Evolutionary conservation across 495 filamentous ascomycete species (phyloP).

Genomic region (Penicillium alfredii): DNA sequence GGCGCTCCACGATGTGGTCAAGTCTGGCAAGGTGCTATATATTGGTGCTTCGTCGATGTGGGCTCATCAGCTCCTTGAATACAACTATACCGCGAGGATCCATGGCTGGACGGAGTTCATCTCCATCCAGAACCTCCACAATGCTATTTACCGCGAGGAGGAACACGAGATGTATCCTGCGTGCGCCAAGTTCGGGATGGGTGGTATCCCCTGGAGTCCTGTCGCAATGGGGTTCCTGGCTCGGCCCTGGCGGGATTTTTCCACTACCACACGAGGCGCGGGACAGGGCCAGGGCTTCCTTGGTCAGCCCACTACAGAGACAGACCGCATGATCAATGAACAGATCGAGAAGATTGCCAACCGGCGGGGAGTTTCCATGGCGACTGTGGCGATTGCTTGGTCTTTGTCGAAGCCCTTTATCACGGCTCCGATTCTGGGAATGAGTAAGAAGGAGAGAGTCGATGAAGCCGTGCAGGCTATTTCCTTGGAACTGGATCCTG

Average conservation of each 20-base stretch:
- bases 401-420: constrained; percentile 44
- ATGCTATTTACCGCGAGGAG: constrained; percentile 68
- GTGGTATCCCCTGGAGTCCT: constrained; percentile 50
- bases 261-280: constrained; percentile 15
- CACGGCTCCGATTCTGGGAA: constrained; percentile 56
- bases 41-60: constrained; percentile 66
- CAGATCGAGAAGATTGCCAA: constrained; percentile 57
- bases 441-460: constrained; percentile 52
- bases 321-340: constrained; percentile 45
- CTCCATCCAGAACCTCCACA: constrained; percentile 71
- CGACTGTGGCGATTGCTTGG: constrained; percentile 60
- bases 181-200: constrained; percentile 61
- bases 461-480: constrained; percentile 50
- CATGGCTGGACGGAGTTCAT: constrained; percentile 70
- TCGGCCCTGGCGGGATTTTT: constrained; percentile 21
- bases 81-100: constrained; percentile 58
- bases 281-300: constrained; percentile 6
- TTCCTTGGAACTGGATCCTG: constrained; percentile 44
- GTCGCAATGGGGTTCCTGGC: constrained; percentile 42
- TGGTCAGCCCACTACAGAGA: constrained; percentile 16
- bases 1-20: constrained; percentile 62
- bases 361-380: constrained; percentile 52
- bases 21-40: constrained; percentile 62
- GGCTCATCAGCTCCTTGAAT: constrained; percentile 56
- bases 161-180: constrained; percentile 71